Base-by-base conservation (phyloP, 306 rosid species). In the Ziziphus jujuba region DNA sequence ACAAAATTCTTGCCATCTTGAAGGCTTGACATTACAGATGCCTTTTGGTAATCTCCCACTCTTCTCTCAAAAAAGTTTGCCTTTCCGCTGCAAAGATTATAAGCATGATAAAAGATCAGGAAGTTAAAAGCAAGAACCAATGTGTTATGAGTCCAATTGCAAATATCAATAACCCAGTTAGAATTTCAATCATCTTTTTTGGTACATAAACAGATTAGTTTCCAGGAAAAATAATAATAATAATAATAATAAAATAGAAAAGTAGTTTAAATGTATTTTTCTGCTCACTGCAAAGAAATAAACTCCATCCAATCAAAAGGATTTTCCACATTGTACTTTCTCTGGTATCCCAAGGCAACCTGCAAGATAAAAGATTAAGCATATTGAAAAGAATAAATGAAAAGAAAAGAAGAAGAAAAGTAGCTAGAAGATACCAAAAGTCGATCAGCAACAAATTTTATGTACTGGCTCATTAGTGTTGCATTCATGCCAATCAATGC, bases 231-330 rank as follows among this genome's bases (percentile, higher is more conserved):
- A n/a, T n/a, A n/a, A n/a, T n/a, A n/a, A n/a, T n/a, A n/a, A n/a
- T n/a, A n/a, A n/a, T n/a, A n/a, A n/a, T n/a, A 47, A 24, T 12
- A 51, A 36, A 56, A 59, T 33, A 21, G 65, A 50, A n/a, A 33
- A 35, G 9, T 34, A 43, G 59, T 28, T 36, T 25, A 66, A 48
- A 25, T 13, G 34, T 1, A 14, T 25, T 19, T 17, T 12, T 54
- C 52, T 54, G 48, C 96, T 87, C 79, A 91, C 98, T 87, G 95
- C 78, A 91, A 80, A 38, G 98, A 91, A 71, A 91, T 91, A 56
- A 89, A 89, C 78, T 91, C 96, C 98, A 91, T 91, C 92, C 95
- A 91, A 65, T 89, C 98, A 54, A 91, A 91, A 63, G 98, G 98
- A 77, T 91, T 91, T 73, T 87, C 82, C 66, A 79, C 90, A 28